phyloP scores from a whole-genome alignment of 495 filamentous ascomycete genomes.

The Xylaria longipes region DNA sequence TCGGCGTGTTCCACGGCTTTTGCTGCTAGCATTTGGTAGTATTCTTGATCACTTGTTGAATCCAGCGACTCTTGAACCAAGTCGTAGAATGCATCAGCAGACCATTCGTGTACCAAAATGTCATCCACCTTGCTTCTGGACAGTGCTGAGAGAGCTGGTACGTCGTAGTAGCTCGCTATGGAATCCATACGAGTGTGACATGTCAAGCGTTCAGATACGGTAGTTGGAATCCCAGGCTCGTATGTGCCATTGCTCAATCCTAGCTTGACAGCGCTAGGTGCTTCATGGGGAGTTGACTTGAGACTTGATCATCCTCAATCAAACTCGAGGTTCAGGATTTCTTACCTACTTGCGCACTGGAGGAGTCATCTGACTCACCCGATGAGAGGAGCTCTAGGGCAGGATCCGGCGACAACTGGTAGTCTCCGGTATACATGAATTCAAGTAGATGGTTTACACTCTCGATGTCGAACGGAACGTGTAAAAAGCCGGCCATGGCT shows the following conservation, averaged over 20 bases:
- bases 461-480: background rate
- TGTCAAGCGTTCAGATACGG: background rate
- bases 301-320: background rate
- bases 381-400: background rate
- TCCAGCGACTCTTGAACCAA: background rate
- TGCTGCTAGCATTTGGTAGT: background rate
- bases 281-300: background rate
- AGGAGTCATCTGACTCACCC: background rate
- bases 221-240: background rate
- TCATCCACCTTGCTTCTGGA: background rate
- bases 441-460: background rate
- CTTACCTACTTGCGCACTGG: background rate
- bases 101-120: background rate
- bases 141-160: background rate
- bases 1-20: background rate
- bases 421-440: conserved; percentile 10
- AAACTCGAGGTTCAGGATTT: background rate
- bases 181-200: background rate
- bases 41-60: background rate
- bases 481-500: background rate
- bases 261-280: background rate
- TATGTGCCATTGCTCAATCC: background rate
- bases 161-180: conserved; percentile 1
- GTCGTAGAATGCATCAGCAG: background rate
- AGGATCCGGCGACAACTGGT: background rate